Percentiles rank a stretch among this genome's conserved stretches.
Conservation (phyloP, 768 basidiomycete species). For the Suillus sp. region DNA sequence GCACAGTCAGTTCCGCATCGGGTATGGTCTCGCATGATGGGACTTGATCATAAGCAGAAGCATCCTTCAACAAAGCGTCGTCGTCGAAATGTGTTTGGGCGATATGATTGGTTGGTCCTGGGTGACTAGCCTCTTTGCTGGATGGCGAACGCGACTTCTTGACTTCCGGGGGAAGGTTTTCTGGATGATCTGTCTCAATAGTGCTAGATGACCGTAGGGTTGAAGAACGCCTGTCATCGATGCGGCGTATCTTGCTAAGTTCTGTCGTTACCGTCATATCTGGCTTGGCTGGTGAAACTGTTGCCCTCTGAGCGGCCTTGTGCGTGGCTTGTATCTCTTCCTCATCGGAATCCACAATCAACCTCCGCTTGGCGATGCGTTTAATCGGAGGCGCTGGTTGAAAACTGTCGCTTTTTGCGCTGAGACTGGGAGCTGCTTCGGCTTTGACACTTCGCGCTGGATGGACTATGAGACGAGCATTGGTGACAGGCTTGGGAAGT, state of each 20-base stretch:
- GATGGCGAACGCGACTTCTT: neutral
- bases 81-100: neutral
- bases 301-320: neutral
- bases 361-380: conserved; percentile 8
- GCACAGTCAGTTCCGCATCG: neutral
- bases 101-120: neutral
- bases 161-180: neutral
- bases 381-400: neutral
- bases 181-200: neutral
- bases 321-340: conserved; percentile 14
- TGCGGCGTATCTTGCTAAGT: neutral
- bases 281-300: neutral
- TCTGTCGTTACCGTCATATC: neutral
- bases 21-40: neutral
- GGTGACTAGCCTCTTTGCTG: neutral
- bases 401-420: neutral
- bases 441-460: conserved; percentile 1
- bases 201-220: neutral
- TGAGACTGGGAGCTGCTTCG: conserved; percentile 10
- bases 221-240: neutral
- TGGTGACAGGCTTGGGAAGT: neutral
- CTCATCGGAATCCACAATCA: conserved; percentile 27
- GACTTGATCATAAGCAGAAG: neutral
- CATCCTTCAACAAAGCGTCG: neutral
- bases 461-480: conserved; percentile 10